Evolutionary conservation across 441 rosid genomes (phyloP).

Genomic region (Corymbia citriodora): DNA sequence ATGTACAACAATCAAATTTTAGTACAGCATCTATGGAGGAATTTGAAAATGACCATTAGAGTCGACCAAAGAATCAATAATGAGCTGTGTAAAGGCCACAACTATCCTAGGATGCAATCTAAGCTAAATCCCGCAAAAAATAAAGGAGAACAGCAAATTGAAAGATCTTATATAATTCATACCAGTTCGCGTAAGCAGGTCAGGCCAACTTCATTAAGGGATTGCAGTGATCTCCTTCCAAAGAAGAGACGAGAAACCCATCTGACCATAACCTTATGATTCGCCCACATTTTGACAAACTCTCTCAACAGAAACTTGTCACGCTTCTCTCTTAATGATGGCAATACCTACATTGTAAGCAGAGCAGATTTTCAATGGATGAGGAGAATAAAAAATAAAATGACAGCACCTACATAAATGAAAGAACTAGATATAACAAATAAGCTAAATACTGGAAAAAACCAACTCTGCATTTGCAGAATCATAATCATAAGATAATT

Average conservation of each 20-base stretch:
- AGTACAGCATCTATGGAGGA: neutral
- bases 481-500: neutral
- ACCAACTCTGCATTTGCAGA: neutral
- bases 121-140: neutral
- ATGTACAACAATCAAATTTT: neutral
- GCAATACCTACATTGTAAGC: constrained; percentile 19
- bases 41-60: neutral
- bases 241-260: constrained; percentile 30
- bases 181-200: constrained; percentile 15
- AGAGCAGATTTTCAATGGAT: neutral
- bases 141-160: neutral
- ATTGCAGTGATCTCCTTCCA: constrained; percentile 8
- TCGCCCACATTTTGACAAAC: constrained; percentile 28
- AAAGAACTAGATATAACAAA: neutral
- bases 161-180: neutral
- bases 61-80: neutral
- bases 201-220: constrained; percentile 14
- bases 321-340: constrained; percentile 13
- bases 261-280: constrained; percentile 31
- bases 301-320: constrained; percentile 21
- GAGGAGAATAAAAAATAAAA: neutral
- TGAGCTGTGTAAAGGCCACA: neutral
- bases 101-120: neutral
- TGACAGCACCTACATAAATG: neutral
- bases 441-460: neutral